Base-by-base conservation (phyloP, 352 stramenopile genomes). In the Aphanomyces astaci region DNA sequence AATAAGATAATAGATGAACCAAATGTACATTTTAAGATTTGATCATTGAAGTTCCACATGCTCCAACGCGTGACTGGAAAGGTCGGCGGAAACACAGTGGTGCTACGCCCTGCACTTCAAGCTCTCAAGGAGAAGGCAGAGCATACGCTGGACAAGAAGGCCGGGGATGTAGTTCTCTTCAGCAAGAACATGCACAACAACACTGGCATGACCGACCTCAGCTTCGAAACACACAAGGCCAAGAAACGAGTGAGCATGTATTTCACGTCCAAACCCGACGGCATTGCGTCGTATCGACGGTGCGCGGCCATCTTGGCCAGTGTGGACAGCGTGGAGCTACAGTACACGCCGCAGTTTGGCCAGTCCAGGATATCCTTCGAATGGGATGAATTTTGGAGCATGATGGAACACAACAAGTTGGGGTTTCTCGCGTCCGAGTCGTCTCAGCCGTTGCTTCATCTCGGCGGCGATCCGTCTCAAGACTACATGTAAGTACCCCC, bases 231-330 rank as follows among this genome's bases (percentile, higher is more conserved):
- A n/a, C 62, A 52, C 33, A 60, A 68, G 46, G 19, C 31, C 28
- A 40, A 46, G 25, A 68, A 68, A 22, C 62, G 49, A 3, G 62
- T 68, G 43, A 68, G 62, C 22, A 59, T 68, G 43, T 68, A 68
- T 22, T 68, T 68, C 24, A 68, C 62, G n/a, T 68, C 62, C 43
- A 68, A 68, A n/a, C 48, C 62, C 51, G 62, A 68, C 9, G 62
- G 62, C 10, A 60, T 68, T 53, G 15, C 27, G 27, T 24, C 62
- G 17, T 68, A 68, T 30, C 27, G 51, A 11, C 62, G 49, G 15
- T 51, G 22, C 17, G 62, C 62, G 3, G 25, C 62, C 27, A 68
- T 59, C n/a, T 9, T 68, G 9, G 40, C 62, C 17, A 17, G 19
- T 27, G 15, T 68, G 1, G 62, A 68, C 28, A 52, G 28, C 43